These are phyloP conservation scores for Petunia axillaris DNA, from an alignment of 257 asterid species.

Conservation along the genomic window DNA sequence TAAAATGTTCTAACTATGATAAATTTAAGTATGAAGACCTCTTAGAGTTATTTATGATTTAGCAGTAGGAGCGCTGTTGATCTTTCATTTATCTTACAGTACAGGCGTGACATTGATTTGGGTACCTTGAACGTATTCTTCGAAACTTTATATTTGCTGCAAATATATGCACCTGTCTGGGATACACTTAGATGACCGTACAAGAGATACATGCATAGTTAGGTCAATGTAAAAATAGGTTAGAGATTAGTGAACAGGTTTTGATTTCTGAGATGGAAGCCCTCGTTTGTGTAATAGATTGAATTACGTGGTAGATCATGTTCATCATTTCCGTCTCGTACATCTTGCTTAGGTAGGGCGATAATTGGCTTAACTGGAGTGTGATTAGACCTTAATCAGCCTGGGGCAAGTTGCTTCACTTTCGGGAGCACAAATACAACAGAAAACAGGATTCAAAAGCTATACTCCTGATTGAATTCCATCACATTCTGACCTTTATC, in stretches of 20 bases:
- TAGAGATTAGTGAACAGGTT: neutral
- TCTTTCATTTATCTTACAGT: neutral
- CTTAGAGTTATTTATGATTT: too few species aligned
- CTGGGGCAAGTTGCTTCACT: conserved; percentile 15
- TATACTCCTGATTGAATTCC: neutral
- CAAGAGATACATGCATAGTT: too few species aligned
- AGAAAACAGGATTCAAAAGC: neutral
- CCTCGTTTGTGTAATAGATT: neutral
- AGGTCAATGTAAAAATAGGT: neutral
- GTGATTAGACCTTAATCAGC: neutral
- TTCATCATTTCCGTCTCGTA: neutral
- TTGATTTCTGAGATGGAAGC: neutral
- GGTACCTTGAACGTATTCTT: neutral
- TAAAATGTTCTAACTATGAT: too few species aligned
- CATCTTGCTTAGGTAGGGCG: neutral
- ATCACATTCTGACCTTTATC: neutral
- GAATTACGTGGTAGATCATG: neutral
- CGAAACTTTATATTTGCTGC: neutral
- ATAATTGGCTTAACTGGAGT: neutral
- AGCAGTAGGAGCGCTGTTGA: too few species aligned
- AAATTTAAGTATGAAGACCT: too few species aligned
- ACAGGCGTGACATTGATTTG: neutral
- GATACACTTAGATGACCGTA: neutral
- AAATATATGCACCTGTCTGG: neutral
- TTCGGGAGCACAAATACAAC: conserved; percentile 3